These are phyloP conservation scores for Aspergillus cristatus DNA, from an alignment of 495 filamentous ascomycete species.

Conservation along the genomic window DNA sequence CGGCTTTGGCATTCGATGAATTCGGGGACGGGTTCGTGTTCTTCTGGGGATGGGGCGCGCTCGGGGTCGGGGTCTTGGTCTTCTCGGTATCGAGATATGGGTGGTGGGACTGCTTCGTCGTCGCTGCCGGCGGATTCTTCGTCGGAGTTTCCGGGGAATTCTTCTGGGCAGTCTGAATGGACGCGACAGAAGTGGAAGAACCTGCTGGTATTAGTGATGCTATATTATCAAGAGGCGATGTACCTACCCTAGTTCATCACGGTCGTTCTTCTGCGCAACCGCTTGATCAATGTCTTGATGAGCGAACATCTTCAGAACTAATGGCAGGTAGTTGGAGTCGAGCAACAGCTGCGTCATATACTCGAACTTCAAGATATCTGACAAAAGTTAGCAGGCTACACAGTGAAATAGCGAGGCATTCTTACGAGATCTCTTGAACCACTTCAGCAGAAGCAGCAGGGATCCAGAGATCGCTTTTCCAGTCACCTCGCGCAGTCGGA, in stretches of 20 bases:
- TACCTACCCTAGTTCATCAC: constrained; percentile 68
- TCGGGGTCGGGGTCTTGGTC: constrained; percentile 17
- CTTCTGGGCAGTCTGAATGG: constrained; percentile 36
- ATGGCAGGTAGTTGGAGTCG: constrained; percentile 86
- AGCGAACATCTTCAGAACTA: constrained; percentile 86
- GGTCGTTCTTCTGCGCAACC: constrained; percentile 77
- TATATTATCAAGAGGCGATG: constrained; percentile 1
- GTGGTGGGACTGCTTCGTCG: constrained; percentile 78
- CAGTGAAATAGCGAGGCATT: neutral
- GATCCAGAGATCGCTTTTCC: constrained; percentile 85
- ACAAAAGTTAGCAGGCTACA: constrained; percentile 10
- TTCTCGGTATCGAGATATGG: constrained; percentile 53
- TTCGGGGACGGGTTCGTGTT: constrained; percentile 19
- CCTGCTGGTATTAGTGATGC: constrained; percentile 34
- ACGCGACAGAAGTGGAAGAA: constrained; percentile 84
- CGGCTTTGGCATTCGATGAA: constrained; percentile 35
- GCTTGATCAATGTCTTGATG: constrained; percentile 84
- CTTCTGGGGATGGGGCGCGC: constrained; percentile 20
- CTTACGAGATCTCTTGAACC: constrained; percentile 93
- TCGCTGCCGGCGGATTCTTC: constrained; percentile 31
- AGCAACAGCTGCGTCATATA: constrained; percentile 88
- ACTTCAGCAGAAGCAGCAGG: constrained; percentile 79
- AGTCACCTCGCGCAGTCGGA: constrained; percentile 74
- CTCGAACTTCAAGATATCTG: constrained; percentile 92
- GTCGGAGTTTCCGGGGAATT: constrained; percentile 15